Evolutionary conservation across 2,329 filamentous ascomycete species (phyloP), one percentile per base, ranked within the genome.

Genomic region (Dactylellina drechsleri): DNA sequence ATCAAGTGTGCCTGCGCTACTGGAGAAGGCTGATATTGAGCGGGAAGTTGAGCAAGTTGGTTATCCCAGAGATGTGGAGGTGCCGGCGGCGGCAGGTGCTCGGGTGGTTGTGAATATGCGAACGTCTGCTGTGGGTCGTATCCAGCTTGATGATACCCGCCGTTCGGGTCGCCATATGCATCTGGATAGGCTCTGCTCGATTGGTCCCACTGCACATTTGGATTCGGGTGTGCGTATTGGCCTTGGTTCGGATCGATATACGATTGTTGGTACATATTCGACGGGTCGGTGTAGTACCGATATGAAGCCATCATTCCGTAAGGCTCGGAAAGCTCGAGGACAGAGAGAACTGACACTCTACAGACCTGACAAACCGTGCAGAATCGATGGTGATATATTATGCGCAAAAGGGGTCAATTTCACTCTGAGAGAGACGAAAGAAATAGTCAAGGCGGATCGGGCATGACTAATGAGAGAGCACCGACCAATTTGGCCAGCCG

Each of bases 211-310:
- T 61, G 62, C 2, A 49, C 28, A 7, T 56, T 28, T 23, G 52
- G 31, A 36, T 56, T 56, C 6, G 57, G 31, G 3, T 49, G 43
- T 26, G 52, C 15, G 20, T 71, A 59, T 2, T 58, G 45, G 23
- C 18, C 36, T 5, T 56, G 40, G 23, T 60, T 65, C 2, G 60
- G 62, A 62, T 74, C 56, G 13, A 23, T 40, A 50, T 66, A 41
- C 2, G n/a, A 52, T 36, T 62, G 12, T 2, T 62, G 66, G 49
- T 70, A 68, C 41, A 57, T 57, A 28, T 36, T 23, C 5, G 31
- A 36, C 6, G 31, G 47, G 47, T 52, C 20, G 49, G 16, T 6
- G 26, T 53, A 18, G 43, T 47, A 52, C 47, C 5, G 47, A 23
- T 66, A 58, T 45, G 53, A 57, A 12, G 62, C 62, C 62, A 65